Base-by-base conservation (phyloP, 2,329 filamentous ascomycete species). In the Acrocalymma vagum region DNA sequence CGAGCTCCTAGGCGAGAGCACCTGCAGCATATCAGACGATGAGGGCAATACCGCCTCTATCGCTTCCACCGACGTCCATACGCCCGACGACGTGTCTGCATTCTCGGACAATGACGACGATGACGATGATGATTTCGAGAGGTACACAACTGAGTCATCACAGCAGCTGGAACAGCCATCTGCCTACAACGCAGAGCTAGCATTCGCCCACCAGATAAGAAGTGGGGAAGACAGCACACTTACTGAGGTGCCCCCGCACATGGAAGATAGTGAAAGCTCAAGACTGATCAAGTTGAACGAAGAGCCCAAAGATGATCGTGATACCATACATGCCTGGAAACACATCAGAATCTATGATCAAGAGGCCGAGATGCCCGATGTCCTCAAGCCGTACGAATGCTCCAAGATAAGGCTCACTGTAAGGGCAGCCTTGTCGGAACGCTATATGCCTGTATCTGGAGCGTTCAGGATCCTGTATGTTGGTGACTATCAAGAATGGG, bases 41-140 rank as follows among this genome's bases (percentile, higher is more conserved):
- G 66, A 70, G 40, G 64, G 57, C 29, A 61, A 66, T 14, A 70
- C 68, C 15, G 65, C 61, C 26, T 70, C 67, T 7, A 53, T 71
- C 21, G 62, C 67, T 2, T 70, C 66, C 2, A 63, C 62, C 17
- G 63, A 67, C 34, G 59, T 42, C 17, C 53, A 54, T 14, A 63
- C 63, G 9, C 63, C 65, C 28, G 66, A 69, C 37, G 63, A 70
- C 29, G 53, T 61, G 14, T 65, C 60, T 15, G 55, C 51, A 37
- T 58, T 65, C 33, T 58, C 55, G 36, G 64, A 67, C 38, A 58
- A 62, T 24, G 60, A 69, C 21, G 57, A 56, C 34, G 56, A 57
- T 27, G 67, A 63, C 28, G 60, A 58, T 21, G 49, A 58, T 17
- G 53, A 56, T 35, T 45, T 48, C 17, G 38, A 31, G 46, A 48